phyloP scores from a whole-genome alignment of 768 basidiomycete genomes.

The Agrocybe praecox region DNA sequence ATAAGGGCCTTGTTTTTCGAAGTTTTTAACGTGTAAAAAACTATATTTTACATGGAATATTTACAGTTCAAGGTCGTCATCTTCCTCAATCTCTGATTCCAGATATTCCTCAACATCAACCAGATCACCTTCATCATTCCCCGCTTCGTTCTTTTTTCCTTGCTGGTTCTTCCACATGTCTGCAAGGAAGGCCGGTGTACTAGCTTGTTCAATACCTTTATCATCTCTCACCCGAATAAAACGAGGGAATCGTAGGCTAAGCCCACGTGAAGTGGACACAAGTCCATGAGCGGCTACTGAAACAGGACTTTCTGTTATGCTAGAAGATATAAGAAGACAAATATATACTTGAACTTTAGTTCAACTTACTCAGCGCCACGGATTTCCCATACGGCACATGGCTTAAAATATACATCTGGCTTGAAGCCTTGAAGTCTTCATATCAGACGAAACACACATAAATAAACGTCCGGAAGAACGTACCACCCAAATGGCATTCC shows the following conservation, averaged over 20 bases:
- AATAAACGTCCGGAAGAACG: constrained; percentile 13
- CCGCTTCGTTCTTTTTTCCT: constrained; percentile 29
- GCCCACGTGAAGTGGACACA: constrained; percentile 55
- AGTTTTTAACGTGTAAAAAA: background rate
- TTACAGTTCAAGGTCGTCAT: constrained; percentile 26
- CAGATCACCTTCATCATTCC: constrained; percentile 60
- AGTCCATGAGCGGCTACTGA: constrained; percentile 77
- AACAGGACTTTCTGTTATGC: constrained; percentile 83
- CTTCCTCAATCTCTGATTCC: constrained; percentile 12
- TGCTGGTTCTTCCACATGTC: constrained; percentile 71
- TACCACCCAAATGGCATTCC: constrained; percentile 70
- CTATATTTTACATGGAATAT: background rate
- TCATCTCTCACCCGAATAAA: constrained; percentile 78
- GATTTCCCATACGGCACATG: constrained; percentile 89
- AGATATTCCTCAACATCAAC: constrained; percentile 48
- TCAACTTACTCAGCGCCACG: constrained; percentile 65
- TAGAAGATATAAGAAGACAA: constrained; percentile 26
- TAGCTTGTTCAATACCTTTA: constrained; percentile 73
- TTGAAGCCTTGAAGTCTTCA: constrained; percentile 46
- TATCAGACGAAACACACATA: background rate
- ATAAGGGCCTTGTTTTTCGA: too few relatives aligned
- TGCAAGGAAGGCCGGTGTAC: constrained; percentile 69
- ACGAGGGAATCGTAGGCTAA: constrained; percentile 87
- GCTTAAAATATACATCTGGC: constrained; percentile 72
- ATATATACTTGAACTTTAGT: background rate